Evolutionary conservation across 306 rosid genomes (phyloP).

Genomic region (Cucurbita argyrosperma): DNA sequence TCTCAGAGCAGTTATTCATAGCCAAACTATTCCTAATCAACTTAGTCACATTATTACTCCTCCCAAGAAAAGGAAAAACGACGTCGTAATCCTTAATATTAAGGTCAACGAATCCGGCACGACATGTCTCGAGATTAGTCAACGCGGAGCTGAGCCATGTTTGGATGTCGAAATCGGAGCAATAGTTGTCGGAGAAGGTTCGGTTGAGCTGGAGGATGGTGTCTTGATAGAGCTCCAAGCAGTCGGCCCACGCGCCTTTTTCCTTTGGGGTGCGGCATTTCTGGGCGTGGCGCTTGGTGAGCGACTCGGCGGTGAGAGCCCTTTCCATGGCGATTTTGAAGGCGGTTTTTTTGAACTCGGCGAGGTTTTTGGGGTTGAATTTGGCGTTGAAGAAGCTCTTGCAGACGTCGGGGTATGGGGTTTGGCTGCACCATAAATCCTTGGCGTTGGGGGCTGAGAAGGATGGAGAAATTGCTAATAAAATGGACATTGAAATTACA

Average conservation of each 20-base stretch:
- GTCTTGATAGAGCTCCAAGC: background rate
- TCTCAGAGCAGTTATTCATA: background rate
- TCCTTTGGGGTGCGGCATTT: background rate
- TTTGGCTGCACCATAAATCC: background rate
- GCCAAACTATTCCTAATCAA: background rate
- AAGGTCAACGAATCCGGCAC: background rate
- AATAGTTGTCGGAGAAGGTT: background rate
- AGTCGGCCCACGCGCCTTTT: background rate
- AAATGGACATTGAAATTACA: background rate
- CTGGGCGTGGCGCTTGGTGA: background rate
- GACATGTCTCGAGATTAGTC: background rate
- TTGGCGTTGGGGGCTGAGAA: background rate
- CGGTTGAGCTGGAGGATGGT: background rate
- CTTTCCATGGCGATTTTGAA: background rate
- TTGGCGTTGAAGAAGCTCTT: background rate
- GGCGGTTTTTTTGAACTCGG: background rate
- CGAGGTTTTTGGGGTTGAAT: background rate
- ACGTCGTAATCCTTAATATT: background rate
- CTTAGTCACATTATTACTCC: background rate
- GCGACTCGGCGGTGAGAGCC: background rate
- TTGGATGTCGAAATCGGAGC: background rate
- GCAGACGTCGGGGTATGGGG: background rate
- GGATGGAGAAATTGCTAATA: background rate
- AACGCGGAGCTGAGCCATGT: slow-evolving; percentile 2
- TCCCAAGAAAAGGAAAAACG: background rate